A percentile compares a stretch with the other conserved stretches of the same genome.
Evolutionary conservation across 2,329 filamentous ascomycete species (phyloP).

Genomic region (Colletotrichum shisoi): DNA sequence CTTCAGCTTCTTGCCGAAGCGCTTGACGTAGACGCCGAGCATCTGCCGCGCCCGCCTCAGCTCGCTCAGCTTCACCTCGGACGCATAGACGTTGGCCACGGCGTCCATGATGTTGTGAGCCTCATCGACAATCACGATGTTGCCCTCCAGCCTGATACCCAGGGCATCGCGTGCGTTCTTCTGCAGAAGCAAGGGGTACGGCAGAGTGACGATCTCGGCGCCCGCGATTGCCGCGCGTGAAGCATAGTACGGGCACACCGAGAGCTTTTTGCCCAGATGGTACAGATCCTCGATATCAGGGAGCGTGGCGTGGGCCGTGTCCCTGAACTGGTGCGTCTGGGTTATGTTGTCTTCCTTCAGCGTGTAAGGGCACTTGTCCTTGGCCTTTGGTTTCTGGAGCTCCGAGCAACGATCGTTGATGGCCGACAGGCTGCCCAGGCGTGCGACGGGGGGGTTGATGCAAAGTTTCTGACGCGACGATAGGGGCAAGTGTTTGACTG

Average conservation of each 20-base stretch:
- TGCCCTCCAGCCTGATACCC: slow-evolving; percentile 82
- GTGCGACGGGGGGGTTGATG: slow-evolving; percentile 83
- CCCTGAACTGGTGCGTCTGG: slow-evolving; percentile 80
- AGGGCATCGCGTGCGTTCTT: slow-evolving; percentile 86
- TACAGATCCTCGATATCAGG: slow-evolving; percentile 94
- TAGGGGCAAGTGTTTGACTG: slow-evolving; percentile 80
- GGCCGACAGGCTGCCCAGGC: slow-evolving; percentile 73
- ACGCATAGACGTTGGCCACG: slow-evolving; percentile 84
- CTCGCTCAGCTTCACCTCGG: slow-evolving; percentile 76
- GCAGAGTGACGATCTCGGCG: slow-evolving; percentile 89
- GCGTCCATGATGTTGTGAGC: slow-evolving; percentile 98
- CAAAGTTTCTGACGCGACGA: slow-evolving; percentile 88
- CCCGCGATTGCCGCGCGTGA: slow-evolving; percentile 82
- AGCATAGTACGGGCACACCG: slow-evolving; percentile 96
- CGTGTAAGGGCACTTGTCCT: slow-evolving; percentile 76
- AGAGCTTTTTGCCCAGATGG: slow-evolving; percentile 76
- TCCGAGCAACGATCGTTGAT: slow-evolving; percentile 96
- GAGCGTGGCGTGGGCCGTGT: slow-evolving; percentile 81
- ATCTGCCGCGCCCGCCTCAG: slow-evolving; percentile 76
- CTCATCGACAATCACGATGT: slow-evolving; percentile 95
- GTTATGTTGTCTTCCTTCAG: slow-evolving; percentile 78
- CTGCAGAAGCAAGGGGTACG: slow-evolving; percentile 89
- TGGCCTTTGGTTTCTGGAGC: slow-evolving; percentile 76
- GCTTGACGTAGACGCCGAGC: slow-evolving; percentile 81
- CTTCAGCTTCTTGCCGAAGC: slow-evolving; percentile 86